Conservation (phyloP, 768 basidiomycete species). For the Auricularia cornea region DNA sequence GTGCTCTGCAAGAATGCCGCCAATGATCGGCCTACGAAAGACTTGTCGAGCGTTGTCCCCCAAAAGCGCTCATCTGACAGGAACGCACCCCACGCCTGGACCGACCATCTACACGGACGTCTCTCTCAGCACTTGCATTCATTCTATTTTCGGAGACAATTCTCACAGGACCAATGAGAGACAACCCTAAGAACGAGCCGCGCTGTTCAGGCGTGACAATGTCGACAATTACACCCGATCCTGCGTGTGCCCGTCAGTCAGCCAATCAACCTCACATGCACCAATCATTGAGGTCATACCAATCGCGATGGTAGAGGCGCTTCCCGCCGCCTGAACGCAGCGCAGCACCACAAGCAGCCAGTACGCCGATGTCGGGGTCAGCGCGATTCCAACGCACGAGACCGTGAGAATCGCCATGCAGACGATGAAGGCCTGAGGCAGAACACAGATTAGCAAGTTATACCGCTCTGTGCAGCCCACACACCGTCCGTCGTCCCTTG, state of each 20-base stretch:
- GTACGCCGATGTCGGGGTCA: constrained; percentile 51
- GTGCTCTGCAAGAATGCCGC: constrained; percentile 40
- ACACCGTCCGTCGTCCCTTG: background rate
- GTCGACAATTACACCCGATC: constrained; percentile 72
- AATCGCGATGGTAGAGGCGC: constrained; percentile 53
- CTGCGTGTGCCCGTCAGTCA: constrained; percentile 20
- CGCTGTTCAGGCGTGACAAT: constrained; percentile 65
- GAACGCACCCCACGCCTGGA: background rate
- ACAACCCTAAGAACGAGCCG: constrained; percentile 68
- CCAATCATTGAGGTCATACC: background rate
- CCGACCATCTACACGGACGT: background rate
- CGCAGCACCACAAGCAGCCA: constrained; percentile 74
- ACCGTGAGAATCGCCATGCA: constrained; percentile 56
- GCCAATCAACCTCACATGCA: background rate
- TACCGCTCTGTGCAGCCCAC: background rate
- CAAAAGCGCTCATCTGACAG: background rate
- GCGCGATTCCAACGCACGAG: constrained; percentile 58
- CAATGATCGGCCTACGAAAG: constrained; percentile 36
- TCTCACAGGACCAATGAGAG: constrained; percentile 48
- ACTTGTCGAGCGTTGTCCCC: too few species aligned
- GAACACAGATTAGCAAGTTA: background rate
- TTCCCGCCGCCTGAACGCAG: constrained; percentile 71
- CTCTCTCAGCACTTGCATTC: too few species aligned
- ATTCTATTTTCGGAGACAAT: background rate
- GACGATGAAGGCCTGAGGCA: constrained; percentile 17